Conservation (phyloP, 345 rosid species). For the Hibiscus trionum region DNA sequence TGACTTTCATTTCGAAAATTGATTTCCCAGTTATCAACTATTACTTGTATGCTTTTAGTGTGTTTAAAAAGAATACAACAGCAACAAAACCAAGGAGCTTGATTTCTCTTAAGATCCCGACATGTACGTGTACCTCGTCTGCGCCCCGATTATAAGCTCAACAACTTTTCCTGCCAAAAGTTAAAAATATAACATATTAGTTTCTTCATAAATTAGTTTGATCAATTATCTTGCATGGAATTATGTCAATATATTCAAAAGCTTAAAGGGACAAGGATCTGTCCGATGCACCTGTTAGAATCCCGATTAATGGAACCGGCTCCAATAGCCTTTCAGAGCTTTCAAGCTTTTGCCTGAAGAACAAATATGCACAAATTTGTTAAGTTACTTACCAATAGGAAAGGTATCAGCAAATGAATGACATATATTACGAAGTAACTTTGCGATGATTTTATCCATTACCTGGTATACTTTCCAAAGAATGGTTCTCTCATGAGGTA, state of each 20-base stretch:
- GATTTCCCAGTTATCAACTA: not conserved
- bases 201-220: not conserved
- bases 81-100: not conserved
- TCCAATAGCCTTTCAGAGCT: conserved; percentile 51
- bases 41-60: not conserved
- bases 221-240: not conserved
- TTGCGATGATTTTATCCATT: conserved; percentile 1
- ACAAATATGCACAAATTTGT: not conserved
- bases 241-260: not conserved
- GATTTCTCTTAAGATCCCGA: conserved; percentile 63
- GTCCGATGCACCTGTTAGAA: conserved; percentile 1
- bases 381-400: not conserved
- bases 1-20: not conserved
- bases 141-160: conserved; percentile 83
- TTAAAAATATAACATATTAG: not conserved
- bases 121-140: conserved; percentile 87
- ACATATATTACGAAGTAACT: not conserved
- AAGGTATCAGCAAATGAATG: not conserved
- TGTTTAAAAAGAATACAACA: not conserved
- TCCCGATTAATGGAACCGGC: conserved; percentile 22
- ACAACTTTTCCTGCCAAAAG: conserved; percentile 60
- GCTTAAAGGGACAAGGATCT: not conserved
- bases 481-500: conserved; percentile 97
- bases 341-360: conserved; percentile 71
- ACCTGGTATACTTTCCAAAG: conserved; percentile 86